Evolutionary conservation across 306 rosid species (phyloP), one percentile per base, ranked within the genome.

Genomic region (Cicer cuneatum): DNA sequence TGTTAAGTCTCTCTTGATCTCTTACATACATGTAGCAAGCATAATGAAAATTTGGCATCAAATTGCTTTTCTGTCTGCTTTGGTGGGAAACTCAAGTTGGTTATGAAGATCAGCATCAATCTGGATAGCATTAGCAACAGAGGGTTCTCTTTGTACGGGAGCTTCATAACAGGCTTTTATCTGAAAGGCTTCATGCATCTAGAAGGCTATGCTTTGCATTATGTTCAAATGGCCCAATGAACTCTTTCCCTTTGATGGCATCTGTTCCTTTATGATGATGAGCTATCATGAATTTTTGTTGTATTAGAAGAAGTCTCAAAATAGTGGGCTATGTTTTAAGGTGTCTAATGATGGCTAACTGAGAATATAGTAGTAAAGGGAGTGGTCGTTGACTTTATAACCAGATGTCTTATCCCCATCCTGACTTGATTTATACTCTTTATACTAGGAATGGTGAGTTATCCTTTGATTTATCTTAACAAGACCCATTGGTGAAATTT

Each of bases 41-140:
- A 3, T 43, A 58, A 29, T 68, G 49, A 49, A 60, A 48, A 62
- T 75, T 70, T 67, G 79, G 57, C 57, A 8, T 58, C 42, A 58
- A 72, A 41, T 49, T 13, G 39, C 37, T 66, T 66, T 40, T 45
- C 61, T 14, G 4, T 15, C 48, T 71, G 57, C 47, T 51, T 38
- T 41, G 60, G 74, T 67, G 71, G 46, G 80, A 61, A 71, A 65
- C 71, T 33, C 69, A 68, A 61, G 67, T 61, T 71, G 38, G 56
- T 15, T 35, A 16, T 15, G 71, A 51, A 49, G 69, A 73, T 45
- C 37, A 69, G 57, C 56, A 72, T 41, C 58, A 39, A 58, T 43
- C 8, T 48, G 39, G 65, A 14, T 54, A 46, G n/a, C 69, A n/a
- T 59, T 66, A 51, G 46, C 33, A 66, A 65, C 52, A 43, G 19